These are phyloP conservation scores for Picea glauca DNA, from an alignment of 75 land plant genomes.

Conservation along the genomic window DNA sequence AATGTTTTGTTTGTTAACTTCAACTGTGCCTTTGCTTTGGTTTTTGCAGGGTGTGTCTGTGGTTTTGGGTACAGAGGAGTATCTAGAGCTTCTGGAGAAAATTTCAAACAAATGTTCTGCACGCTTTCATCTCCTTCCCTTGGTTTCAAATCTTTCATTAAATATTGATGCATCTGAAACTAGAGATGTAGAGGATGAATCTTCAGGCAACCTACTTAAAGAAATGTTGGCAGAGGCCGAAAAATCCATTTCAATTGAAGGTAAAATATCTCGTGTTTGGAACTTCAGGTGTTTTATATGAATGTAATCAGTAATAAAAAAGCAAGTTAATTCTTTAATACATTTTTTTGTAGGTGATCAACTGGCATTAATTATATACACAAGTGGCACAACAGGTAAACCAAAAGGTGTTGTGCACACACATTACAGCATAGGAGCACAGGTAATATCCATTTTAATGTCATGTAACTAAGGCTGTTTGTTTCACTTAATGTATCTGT, in stretches of 20 bases:
- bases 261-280: slow-evolving; percentile 17
- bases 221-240: slow-evolving; percentile 24
- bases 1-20: neutral
- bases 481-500: neutral
- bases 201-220: slow-evolving; percentile 7
- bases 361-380: slow-evolving; percentile 88
- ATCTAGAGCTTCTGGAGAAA: slow-evolving; percentile 53
- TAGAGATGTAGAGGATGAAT: slow-evolving; percentile 13
- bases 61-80: slow-evolving; percentile 69
- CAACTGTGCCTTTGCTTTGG: slow-evolving; percentile 5
- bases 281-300: neutral
- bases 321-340: neutral
- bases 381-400: slow-evolving; percentile 99
- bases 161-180: neutral
- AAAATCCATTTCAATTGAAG: slow-evolving; percentile 28
- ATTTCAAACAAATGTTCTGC: slow-evolving; percentile 71
- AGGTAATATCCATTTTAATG: slow-evolving; percentile 47
- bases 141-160: slow-evolving; percentile 29
- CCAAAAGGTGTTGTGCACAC: slow-evolving; percentile 99
- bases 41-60: slow-evolving; percentile 70
- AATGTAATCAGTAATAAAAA: neutral
- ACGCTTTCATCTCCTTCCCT: slow-evolving; percentile 56
- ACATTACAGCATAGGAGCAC: slow-evolving; percentile 72
- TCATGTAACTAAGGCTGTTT: neutral
- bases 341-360: slow-evolving; percentile 42